phyloP scores from a whole-genome alignment of 331 rosid genomes.

The Rhamnella rubrinervis region DNA sequence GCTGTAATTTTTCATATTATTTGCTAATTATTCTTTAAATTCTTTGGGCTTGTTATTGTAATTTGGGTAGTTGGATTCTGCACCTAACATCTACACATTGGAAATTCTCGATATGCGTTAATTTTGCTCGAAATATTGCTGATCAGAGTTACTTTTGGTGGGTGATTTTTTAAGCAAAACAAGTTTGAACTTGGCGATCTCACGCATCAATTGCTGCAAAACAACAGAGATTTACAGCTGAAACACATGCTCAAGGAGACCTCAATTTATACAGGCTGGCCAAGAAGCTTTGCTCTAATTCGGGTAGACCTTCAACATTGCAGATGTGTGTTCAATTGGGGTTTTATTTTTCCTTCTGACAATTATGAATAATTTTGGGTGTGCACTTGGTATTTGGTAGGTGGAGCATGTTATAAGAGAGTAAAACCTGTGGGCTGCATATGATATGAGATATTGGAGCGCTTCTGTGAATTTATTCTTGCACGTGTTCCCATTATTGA shows the following conservation, averaged over 20 bases:
- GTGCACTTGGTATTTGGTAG: slow-evolving; percentile 41
- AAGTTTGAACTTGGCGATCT: too few species aligned
- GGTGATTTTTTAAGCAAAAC: slow-evolving; percentile 13
- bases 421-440: slow-evolving; percentile 83
- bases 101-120: not conserved
- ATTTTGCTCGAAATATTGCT: slow-evolving; percentile 1
- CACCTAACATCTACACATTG: not conserved
- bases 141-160: slow-evolving; percentile 4
- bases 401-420: slow-evolving; percentile 97
- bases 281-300: slow-evolving; percentile 64
- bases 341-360: slow-evolving; percentile 6
- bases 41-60: not conserved
- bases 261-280: too few species aligned
- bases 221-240: too few species aligned
- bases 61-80: slow-evolving; percentile 6
- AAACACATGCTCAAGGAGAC: too few species aligned
- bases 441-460: slow-evolving; percentile 75
- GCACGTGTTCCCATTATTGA: slow-evolving; percentile 93
- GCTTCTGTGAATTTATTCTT: slow-evolving; percentile 90
- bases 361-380: not conserved
- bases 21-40: slow-evolving; percentile 2
- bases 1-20: not conserved
- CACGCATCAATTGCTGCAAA: too few species aligned
- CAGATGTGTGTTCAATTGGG: slow-evolving; percentile 5
- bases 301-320: slow-evolving; percentile 50